Conservation (phyloP, 495 filamentous ascomycete genomes). For the Penicillium steckii region DNA sequence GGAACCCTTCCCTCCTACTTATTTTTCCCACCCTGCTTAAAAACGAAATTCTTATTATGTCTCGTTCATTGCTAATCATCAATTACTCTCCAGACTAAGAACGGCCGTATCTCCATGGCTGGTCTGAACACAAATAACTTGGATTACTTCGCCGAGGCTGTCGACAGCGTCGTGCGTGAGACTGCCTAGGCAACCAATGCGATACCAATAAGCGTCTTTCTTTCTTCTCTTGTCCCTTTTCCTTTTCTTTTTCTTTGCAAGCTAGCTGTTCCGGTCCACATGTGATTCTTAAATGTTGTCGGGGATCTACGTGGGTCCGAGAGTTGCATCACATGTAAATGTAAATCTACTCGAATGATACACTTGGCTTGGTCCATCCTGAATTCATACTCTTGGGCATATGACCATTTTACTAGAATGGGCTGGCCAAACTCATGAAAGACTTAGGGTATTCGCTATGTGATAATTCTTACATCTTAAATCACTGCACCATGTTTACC, state of each 20-base stretch:
- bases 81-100: conserved; percentile 67
- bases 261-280: background rate
- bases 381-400: too few species aligned
- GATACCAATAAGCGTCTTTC: background rate
- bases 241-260: background rate
- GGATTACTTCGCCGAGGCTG: conserved; percentile 85
- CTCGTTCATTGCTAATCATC: background rate
- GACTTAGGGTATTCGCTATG: too few species aligned
- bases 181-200: conserved; percentile 23
- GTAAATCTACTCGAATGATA: conserved; percentile 8
- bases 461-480: too few species aligned
- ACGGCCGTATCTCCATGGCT: conserved; percentile 95
- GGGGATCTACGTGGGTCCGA: background rate
- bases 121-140: conserved; percentile 89
- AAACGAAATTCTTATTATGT: background rate
- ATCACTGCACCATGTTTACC: background rate
- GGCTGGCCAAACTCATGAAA: too few species aligned
- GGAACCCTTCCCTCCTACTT: background rate
- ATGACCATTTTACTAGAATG: too few species aligned
- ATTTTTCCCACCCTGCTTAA: background rate
- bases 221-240: conserved; percentile 7
- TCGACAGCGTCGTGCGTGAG: conserved; percentile 82
- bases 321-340: conserved; percentile 14
- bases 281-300: too few species aligned
- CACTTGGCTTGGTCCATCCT: too few species aligned